Percentiles rank a stretch among this genome's conserved stretches.
Evolutionary conservation across 2,329 filamentous ascomycete species (phyloP).

Genomic region (Verticillium klebahnii): DNA sequence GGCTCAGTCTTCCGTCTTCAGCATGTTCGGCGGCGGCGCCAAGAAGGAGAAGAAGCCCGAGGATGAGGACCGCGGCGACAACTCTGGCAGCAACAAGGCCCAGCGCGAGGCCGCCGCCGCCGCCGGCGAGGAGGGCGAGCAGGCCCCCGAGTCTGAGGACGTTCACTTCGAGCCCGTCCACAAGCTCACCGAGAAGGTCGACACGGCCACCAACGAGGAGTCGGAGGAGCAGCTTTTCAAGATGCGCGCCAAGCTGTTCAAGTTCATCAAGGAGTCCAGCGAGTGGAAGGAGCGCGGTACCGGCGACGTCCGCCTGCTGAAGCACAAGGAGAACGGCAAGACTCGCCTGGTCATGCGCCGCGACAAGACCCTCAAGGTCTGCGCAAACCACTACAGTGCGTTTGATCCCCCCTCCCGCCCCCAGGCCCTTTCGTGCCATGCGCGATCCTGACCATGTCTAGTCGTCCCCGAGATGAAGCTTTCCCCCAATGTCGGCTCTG

Average conservation of each 20-base stretch:
- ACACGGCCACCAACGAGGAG: slow-evolving; percentile 98
- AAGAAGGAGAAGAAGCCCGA: slow-evolving; percentile 95
- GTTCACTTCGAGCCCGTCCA: slow-evolving; percentile 97
- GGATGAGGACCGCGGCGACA: slow-evolving; percentile 76
- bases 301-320: slow-evolving; percentile 90
- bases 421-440: neutral
- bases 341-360: slow-evolving; percentile 96
- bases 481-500: slow-evolving; percentile 93
- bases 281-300: slow-evolving; percentile 99
- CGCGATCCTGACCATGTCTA: slow-evolving; percentile 27
- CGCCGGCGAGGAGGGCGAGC: slow-evolving; percentile 57
- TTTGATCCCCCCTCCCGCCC: slow-evolving; percentile 12
- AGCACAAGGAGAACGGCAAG: slow-evolving; percentile 99
- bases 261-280: slow-evolving; percentile 84
- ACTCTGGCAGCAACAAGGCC: slow-evolving; percentile 82
- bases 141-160: slow-evolving; percentile 81
- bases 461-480: slow-evolving; percentile 99
- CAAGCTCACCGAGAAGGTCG: slow-evolving; percentile 92
- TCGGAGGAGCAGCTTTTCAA: slow-evolving; percentile 96
- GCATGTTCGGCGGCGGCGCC: slow-evolving; percentile 96
- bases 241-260: slow-evolving; percentile 99
- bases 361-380: slow-evolving; percentile 99
- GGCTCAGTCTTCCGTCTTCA: slow-evolving; percentile 69
- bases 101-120: slow-evolving; percentile 59
- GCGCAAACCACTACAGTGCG: slow-evolving; percentile 99